Evolutionary conservation across 2,329 filamentous ascomycete species (phyloP).

Genomic region (Amesomyces nigricolor): DNA sequence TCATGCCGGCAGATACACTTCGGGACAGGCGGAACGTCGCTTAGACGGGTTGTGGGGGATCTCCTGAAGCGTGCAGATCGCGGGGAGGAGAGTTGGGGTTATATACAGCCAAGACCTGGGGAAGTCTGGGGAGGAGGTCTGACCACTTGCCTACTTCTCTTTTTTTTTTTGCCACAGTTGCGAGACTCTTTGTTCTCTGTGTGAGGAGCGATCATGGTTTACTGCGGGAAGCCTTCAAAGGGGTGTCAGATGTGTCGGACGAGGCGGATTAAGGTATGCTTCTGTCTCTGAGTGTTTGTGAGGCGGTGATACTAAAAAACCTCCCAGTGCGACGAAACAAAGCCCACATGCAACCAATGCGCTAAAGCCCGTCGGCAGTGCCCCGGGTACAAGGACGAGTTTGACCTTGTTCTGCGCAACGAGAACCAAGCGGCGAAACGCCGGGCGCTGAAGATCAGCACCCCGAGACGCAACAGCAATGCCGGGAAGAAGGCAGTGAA

Average conservation of each 20-base stretch:
- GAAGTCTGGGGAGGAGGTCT: no score
- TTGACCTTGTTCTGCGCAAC: conserved; percentile 67
- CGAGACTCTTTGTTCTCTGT: conserved; percentile 8
- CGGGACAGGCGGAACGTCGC: background rate
- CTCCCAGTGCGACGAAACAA: conserved; percentile 59
- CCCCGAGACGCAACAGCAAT: background rate
- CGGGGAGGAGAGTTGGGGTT: background rate
- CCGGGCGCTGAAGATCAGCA: conserved; percentile 51
- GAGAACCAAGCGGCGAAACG: conserved; percentile 64
- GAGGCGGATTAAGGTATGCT: conserved; percentile 63
- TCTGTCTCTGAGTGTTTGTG: background rate
- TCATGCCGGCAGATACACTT: conserved; percentile 17
- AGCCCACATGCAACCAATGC: conserved; percentile 61
- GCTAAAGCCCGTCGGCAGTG: conserved; percentile 58
- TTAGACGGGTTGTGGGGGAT: background rate
- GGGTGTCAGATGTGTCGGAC: conserved; percentile 72
- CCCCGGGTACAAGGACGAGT: conserved; percentile 65
- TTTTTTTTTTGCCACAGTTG: conserved; percentile 11
- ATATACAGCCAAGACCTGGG: background rate
- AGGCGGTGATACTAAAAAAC: conserved; percentile 16
- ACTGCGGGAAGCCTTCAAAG: conserved; percentile 59
- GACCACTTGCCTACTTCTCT: background rate
- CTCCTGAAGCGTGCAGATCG: background rate
- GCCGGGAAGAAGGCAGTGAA: conserved; percentile 39
- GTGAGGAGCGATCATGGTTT: conserved; percentile 46